These are phyloP conservation scores for Botryotinia narcissicola DNA, from an alignment of 2,329 filamentous ascomycete species.

Conservation along the genomic window DNA sequence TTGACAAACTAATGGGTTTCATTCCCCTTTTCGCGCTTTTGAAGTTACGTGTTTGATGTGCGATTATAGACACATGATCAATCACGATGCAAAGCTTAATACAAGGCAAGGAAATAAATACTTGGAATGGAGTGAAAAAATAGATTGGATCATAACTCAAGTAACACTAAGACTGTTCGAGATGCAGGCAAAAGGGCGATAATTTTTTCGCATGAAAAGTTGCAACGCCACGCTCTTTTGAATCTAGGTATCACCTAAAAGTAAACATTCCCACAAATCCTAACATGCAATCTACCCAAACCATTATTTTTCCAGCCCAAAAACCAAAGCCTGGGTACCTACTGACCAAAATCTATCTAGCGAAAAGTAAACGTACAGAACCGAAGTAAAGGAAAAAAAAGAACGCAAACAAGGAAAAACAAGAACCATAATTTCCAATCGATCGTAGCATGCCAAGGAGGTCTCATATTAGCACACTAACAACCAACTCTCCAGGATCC, in stretches of 20 bases:
- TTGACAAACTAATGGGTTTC: not conserved
- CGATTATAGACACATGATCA: not conserved
- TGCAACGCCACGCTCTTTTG: not conserved
- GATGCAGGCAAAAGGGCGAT: not conserved
- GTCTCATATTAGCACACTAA: not conserved
- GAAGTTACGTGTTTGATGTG: not conserved
- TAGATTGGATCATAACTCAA: not conserved
- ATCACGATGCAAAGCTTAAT: not conserved
- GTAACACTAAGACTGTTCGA: not conserved
- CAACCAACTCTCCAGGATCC: conserved; percentile 9
- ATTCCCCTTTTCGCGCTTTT: too few relatives aligned
- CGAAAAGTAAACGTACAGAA: not conserved
- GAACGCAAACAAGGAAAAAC: not conserved
- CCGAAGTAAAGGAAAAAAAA: not conserved
- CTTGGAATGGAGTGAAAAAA: not conserved
- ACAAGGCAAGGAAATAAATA: too few relatives aligned
- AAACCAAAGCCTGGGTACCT: not conserved
- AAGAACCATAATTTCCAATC: not conserved
- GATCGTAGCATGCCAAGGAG: not conserved
- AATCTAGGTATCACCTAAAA: not conserved
- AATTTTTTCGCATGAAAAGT: not conserved
- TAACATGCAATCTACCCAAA: not conserved
- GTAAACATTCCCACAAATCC: not conserved
- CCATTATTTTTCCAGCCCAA: not conserved
- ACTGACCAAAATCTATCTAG: not conserved